A percentile compares a stretch with the other conserved stretches of the same genome.
Conservation (phyloP, 345 rosid species). For the Populus deltoides region DNA sequence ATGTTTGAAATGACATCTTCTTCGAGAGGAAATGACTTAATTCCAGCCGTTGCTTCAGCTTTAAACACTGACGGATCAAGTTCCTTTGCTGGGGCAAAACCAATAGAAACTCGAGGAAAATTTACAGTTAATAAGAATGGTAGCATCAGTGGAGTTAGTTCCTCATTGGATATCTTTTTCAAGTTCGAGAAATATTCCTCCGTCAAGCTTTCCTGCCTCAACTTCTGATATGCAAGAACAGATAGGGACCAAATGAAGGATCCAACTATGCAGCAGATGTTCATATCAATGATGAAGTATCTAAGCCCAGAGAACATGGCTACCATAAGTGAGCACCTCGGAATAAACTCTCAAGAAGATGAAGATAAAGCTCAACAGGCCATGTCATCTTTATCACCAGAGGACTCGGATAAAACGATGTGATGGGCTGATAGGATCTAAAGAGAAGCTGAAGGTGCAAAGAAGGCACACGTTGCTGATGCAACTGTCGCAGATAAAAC, state of each 20-base stretch:
- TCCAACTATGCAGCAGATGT: constrained; percentile 93
- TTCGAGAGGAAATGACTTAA: constrained; percentile 37
- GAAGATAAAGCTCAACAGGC: constrained; percentile 85
- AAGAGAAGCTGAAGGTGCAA: constrained; percentile 65
- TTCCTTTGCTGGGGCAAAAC: constrained; percentile 25
- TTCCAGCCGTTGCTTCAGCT: constrained; percentile 28
- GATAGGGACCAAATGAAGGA: constrained; percentile 89
- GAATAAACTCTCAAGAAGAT: constrained; percentile 80
- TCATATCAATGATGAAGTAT: constrained; percentile 76
- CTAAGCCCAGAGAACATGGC: constrained; percentile 94
- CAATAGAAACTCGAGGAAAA: constrained; percentile 28
- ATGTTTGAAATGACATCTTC: constrained; percentile 87
- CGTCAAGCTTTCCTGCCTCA: constrained; percentile 47
- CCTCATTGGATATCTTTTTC: background rate
- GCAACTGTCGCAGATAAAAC: no score
- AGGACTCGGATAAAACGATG: constrained; percentile 85
- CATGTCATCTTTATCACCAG: constrained; percentile 82
- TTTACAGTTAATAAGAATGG: constrained; percentile 28
- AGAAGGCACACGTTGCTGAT: constrained; percentile 37
- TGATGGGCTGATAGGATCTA: constrained; percentile 81
- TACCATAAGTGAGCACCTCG: constrained; percentile 90
- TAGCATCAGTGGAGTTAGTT: constrained; percentile 48
- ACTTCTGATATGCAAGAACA: constrained; percentile 78
- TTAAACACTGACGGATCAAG: constrained; percentile 13
- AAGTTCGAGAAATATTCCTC: no score